A percentile compares a stretch with the other conserved stretches of the same genome.
Evolutionary conservation across 495 filamentous ascomycete species (phyloP).

Genomic region (Penicillium diatomitis): DNA sequence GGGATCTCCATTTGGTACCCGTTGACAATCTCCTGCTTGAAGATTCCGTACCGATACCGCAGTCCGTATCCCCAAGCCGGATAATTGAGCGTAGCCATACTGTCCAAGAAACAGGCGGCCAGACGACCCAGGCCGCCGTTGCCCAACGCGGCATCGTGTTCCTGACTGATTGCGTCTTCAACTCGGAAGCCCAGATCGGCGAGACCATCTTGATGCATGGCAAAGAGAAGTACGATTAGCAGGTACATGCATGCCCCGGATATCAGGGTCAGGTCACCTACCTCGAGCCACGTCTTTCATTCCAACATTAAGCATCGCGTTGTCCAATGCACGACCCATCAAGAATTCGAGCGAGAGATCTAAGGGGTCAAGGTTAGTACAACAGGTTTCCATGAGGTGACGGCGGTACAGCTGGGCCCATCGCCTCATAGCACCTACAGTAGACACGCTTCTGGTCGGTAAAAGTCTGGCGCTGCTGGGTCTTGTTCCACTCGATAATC

Average conservation of each 20-base stretch:
- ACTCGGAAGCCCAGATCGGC: conserved; percentile 87
- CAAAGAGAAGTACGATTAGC: background rate
- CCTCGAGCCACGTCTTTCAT: conserved; percentile 77
- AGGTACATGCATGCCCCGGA: background rate
- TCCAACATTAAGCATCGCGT: conserved; percentile 94
- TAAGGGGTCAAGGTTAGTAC: conserved; percentile 12
- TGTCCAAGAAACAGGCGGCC: conserved; percentile 94
- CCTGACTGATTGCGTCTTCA: conserved; percentile 89
- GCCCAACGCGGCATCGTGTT: conserved; percentile 92
- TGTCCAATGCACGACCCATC: conserved; percentile 93
- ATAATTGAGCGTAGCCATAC: conserved; percentile 85
- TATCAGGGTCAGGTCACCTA: conserved; percentile 19
- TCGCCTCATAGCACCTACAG: conserved; percentile 39
- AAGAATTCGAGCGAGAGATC: conserved; percentile 92
- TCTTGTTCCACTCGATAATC: conserved; percentile 94
- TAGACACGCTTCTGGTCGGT: conserved; percentile 87
- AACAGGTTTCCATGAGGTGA: background rate
- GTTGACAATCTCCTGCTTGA: conserved; percentile 98
- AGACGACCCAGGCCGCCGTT: conserved; percentile 93
- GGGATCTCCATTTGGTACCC: conserved; percentile 97
- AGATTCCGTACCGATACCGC: conserved; percentile 94
- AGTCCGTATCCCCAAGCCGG: conserved; percentile 96
- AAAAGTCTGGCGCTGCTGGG: conserved; percentile 90
- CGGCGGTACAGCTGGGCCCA: no score
- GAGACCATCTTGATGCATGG: conserved; percentile 54